A percentile compares a stretch with the other conserved stretches of the same genome.
These are phyloP conservation scores for Botrytis galanthina DNA, from an alignment of 2,329 filamentous ascomycete genomes.

Conservation along the genomic window DNA sequence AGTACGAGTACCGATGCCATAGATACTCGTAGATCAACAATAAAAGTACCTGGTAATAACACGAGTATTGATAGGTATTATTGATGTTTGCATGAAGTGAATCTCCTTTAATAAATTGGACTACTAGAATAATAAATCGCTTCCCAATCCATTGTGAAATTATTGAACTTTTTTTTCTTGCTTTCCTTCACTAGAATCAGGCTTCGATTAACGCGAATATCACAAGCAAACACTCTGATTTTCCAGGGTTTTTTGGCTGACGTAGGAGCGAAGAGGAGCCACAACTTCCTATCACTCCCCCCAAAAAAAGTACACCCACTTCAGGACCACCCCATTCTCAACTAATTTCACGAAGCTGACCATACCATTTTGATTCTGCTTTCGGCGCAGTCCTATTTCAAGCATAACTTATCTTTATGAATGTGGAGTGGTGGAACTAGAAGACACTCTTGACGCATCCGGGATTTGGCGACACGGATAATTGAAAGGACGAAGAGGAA, in stretches of 20 bases:
- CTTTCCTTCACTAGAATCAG: neutral
- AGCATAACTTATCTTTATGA: neutral
- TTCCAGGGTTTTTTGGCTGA: constrained; percentile 19
- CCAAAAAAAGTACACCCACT: constrained; percentile 6
- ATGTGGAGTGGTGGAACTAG: neutral
- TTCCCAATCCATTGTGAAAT: neutral
- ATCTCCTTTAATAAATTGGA: neutral
- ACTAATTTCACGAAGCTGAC: neutral
- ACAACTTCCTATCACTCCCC: constrained; percentile 12
- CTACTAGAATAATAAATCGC: fast-evolving
- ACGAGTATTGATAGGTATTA: neutral
- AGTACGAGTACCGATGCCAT: no score
- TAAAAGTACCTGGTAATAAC: neutral
- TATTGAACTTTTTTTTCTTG: no score
- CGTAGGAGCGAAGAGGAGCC: constrained; percentile 14
- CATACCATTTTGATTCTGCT: neutral
- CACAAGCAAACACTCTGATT: constrained; percentile 18
- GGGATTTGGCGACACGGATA: constrained; percentile 11
- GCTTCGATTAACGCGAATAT: neutral
- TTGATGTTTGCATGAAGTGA: neutral
- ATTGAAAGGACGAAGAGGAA: constrained; percentile 13
- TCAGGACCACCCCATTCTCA: constrained; percentile 7
- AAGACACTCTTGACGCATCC: constrained; percentile 12
- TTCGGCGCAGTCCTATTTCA: neutral
- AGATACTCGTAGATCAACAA: neutral